Evolutionary conservation across 2,329 filamentous ascomycete species (phyloP), one percentile per base, ranked within the genome.

Genomic region (Mycosphaerella arachidis): DNA sequence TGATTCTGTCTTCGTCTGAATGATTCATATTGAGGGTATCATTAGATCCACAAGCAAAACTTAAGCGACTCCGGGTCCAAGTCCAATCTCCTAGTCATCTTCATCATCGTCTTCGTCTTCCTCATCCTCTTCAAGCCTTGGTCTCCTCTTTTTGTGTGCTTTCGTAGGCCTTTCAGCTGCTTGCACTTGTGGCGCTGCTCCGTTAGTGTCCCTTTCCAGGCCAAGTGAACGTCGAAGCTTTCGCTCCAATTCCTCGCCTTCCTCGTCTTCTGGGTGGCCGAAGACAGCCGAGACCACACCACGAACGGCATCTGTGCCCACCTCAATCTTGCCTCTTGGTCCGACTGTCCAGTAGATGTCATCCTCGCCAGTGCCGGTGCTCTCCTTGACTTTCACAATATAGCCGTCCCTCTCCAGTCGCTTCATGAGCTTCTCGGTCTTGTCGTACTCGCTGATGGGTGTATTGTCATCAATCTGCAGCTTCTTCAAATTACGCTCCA

Each of bases 331-430:
- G 6, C 90, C 93, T 24, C 94, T 83, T 6, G 91, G 88, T 1
- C 94, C 94, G 13, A 97, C 84, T 58, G 89, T 84, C 82, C 91
- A 99, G 52, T 90, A 92, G 7, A 91, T 81, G 2, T 84, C 81
- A 63, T 93, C 87, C 40, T 96, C 90, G 29, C 89, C 90, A 1
- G 66, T 64, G 1, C 85, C 86, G 67, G 76, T 75, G 64, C 72
- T 83, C 67, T 97, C 92, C 20, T 86, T 82, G 53, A 87, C 82
- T 64, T 85, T 89, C 37, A 92, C 81, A 2, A 99, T 78, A 71
- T 99, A 99, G 0, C 89, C 90, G 56, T 97, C 92, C 64, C 84
- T 87, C 64, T 87, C 83, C 79, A 97, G 87, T 55, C 84, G 84
- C 66, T 87, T 84, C 12, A 97, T 77, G 3, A 93, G 78, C 55